phyloP scores from a whole-genome alignment of 169 alveolate species.

The Eimeria acervulina region DNA sequence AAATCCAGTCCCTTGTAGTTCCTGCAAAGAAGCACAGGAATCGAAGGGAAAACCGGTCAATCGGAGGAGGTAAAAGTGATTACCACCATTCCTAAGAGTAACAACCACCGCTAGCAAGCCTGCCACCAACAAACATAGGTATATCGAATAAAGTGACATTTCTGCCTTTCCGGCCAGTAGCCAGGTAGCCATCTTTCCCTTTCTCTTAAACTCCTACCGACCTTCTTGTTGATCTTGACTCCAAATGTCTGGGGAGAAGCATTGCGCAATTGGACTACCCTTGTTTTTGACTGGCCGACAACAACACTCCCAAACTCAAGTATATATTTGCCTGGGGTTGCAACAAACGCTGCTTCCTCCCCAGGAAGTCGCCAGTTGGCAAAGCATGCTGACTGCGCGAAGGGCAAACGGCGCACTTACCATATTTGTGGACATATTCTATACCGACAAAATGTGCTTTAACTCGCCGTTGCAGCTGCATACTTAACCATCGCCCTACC shows the following conservation, averaged over 20 bases:
- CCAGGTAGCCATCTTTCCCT: background rate
- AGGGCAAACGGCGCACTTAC: background rate
- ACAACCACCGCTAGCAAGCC: background rate
- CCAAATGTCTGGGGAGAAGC: slow-evolving; percentile 78
- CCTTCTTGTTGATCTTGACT: slow-evolving; percentile 81
- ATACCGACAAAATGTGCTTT: background rate
- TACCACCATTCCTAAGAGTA: background rate
- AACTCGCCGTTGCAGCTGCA: background rate
- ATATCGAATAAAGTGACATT: background rate
- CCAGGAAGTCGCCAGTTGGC: slow-evolving; percentile 51
- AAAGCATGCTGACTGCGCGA: slow-evolving; percentile 49
- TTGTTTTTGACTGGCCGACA: slow-evolving; percentile 88
- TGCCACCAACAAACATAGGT: background rate
- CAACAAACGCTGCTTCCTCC: slow-evolving; percentile 40
- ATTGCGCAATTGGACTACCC: slow-evolving; percentile 88
- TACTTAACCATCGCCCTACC: background rate
- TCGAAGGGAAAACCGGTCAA: background rate
- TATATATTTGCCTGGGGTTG: slow-evolving; percentile 89
- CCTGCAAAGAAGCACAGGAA: background rate
- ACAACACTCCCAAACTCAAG: slow-evolving; percentile 95
- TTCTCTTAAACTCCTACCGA: background rate
- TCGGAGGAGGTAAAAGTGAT: background rate
- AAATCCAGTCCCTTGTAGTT: slow-evolving; percentile 87
- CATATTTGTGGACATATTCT: background rate
- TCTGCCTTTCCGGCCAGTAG: background rate